These are phyloP conservation scores for Batrachochytrium dendrobatidis DNA, from an alignment of 371 early-diverging fungal species.

Conservation along the genomic window DNA sequence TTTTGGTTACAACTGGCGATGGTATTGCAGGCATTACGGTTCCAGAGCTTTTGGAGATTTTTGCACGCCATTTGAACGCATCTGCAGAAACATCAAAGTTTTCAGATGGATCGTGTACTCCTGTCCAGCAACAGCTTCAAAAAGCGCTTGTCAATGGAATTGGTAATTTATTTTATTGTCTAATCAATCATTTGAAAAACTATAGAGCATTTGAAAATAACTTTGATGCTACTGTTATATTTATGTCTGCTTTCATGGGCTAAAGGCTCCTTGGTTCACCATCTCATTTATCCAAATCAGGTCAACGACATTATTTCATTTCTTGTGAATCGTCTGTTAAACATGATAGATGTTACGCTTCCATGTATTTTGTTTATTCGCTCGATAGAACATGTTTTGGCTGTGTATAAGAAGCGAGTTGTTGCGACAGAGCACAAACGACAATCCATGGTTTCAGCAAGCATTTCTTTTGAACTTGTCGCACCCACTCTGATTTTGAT, in stretches of 20 bases:
- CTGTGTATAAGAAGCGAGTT: neutral
- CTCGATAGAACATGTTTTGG: slow-evolving; percentile 1
- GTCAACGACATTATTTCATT: slow-evolving; percentile 70
- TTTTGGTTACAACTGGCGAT: slow-evolving; percentile 45
- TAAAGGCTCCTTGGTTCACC: slow-evolving; percentile 63
- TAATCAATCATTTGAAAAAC: too few relatives aligned
- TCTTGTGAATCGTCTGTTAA: slow-evolving; percentile 52
- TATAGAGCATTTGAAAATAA: too few relatives aligned
- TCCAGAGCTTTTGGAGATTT: slow-evolving; percentile 69
- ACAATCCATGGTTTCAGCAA: neutral
- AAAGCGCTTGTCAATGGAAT: slow-evolving; percentile 49
- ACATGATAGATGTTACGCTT: slow-evolving; percentile 20
- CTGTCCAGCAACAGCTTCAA: slow-evolving; percentile 35
- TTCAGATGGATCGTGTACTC: neutral
- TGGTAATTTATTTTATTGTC: slow-evolving; percentile 27
- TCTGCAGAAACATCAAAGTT: neutral
- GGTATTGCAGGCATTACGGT: slow-evolving; percentile 69
- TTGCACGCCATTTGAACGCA: slow-evolving; percentile 45
- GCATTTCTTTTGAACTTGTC: neutral
- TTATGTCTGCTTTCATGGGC: slow-evolving; percentile 1
- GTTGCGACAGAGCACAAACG: neutral
- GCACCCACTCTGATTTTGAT: neutral
- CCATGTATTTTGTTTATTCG: neutral
- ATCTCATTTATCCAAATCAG: slow-evolving; percentile 78
- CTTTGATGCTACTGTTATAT: too few relatives aligned